phyloP scores from a whole-genome alignment of 306 rosid species.

The Fragaria ananassa region DNA sequence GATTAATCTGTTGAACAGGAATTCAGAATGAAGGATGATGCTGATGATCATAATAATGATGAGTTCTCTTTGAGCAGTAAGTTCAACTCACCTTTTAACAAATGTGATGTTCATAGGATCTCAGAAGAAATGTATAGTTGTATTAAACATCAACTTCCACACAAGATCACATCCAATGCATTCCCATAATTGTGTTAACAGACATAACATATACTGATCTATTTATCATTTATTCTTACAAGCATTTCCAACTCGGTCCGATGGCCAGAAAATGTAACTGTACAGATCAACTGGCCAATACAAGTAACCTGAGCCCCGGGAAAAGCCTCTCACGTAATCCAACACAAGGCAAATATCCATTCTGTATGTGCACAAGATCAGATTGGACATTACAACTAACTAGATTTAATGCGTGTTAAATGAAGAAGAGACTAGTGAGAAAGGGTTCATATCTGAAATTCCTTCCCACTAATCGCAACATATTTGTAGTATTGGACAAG shows the following conservation, averaged over 20 bases:
- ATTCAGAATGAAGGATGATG: not conserved
- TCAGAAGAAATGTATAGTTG: not conserved
- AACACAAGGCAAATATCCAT: not conserved
- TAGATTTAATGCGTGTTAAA: not conserved
- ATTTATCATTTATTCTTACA: not conserved
- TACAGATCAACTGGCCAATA: not conserved
- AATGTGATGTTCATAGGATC: not conserved
- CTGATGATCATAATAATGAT: not conserved
- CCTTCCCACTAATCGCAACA: not conserved
- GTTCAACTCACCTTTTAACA: not conserved
- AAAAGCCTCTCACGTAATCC: not conserved
- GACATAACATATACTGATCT: not conserved
- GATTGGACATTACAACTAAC: not conserved
- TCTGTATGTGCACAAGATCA: not conserved
- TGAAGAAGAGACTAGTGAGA: not conserved
- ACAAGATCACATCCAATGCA: not conserved
- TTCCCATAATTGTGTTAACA: not conserved
- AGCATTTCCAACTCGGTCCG: not conserved
- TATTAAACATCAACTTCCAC: not conserved
- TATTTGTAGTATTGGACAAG: not conserved
- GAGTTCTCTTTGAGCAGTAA: not conserved
- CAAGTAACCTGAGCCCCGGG: not conserved
- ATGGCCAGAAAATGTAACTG: not conserved
- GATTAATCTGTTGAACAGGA: not conserved
- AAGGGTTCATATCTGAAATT: not conserved